Percentiles rank a stretch among this genome's conserved stretches.
Evolutionary conservation across 2,329 filamentous ascomycete species (phyloP).

Genomic region (Calonectria multiphialidica): DNA sequence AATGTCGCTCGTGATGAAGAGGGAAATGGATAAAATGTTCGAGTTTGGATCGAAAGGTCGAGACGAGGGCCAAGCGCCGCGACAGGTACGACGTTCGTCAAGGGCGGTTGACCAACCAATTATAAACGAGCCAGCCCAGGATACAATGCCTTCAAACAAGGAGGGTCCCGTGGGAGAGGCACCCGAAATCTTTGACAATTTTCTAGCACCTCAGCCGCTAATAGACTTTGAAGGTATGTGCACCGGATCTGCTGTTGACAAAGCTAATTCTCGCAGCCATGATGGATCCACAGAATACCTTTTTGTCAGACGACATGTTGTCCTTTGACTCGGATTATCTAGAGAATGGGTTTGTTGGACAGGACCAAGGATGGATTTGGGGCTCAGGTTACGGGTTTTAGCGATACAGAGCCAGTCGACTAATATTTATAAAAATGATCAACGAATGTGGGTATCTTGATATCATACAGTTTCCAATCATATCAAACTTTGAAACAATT

Average conservation of each 20-base stretch:
- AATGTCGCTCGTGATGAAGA: slow-evolving; percentile 37
- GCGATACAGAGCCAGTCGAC: too few species aligned
- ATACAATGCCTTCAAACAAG: too few species aligned
- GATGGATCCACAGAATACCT: not conserved
- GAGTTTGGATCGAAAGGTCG: slow-evolving; percentile 15
- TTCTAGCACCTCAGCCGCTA: not conserved
- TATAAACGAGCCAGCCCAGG: not conserved
- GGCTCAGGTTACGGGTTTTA: not conserved
- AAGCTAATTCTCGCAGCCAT: not conserved
- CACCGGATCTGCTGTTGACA: not conserved
- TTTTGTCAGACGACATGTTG: not conserved
- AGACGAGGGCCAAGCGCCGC: not conserved
- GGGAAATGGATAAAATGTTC: slow-evolving; percentile 36
- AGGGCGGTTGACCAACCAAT: not conserved
- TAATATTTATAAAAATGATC: not conserved
- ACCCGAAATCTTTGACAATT: not conserved
- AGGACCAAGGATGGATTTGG: slow-evolving; percentile 31
- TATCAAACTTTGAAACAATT: too few species aligned
- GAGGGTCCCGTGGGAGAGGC: not conserved
- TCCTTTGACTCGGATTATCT: not conserved
- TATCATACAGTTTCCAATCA: not conserved
- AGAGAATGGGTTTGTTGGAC: slow-evolving; percentile 6
- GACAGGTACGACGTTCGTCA: not conserved
- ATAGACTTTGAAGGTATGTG: not conserved
- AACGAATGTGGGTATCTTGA: not conserved